Base-by-base conservation (phyloP, 768 basidiomycete genomes). In the Suillus occidentalis region DNA sequence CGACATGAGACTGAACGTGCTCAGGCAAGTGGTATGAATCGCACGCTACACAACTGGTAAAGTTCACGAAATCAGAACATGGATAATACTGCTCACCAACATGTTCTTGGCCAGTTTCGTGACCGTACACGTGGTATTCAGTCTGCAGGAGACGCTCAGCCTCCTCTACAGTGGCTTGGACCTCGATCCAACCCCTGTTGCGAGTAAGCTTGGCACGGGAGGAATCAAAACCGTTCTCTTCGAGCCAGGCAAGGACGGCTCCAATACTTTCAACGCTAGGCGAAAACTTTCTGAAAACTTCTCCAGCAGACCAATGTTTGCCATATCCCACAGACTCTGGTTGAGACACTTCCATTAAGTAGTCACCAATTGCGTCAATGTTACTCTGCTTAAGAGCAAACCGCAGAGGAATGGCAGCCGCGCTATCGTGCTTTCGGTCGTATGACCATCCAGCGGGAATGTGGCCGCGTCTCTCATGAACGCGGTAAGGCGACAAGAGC, bases 261-360 rank as follows among this genome's bases (percentile, higher is more conserved):
- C 75, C 68, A 49, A 85, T 73, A 13, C 82, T 76, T 37, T 82
- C 81, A 12, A 65, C 63, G 28, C 75, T 77, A 20, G 85, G 83
- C 2, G 82, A 73, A 73, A 87, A 87, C 12, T 78, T 76, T 20
- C 78, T 73, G 6, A 80, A 77, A 34, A 86, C 77, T 60, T 82
- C 69, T 2, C 74, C 76, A 5, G 84, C 71, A 6, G 78, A 72
- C 79, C 82, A 84, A 68, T 86, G 85, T 63, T 81, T 73, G 16
- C 84, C 84, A 67, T 85, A 87, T 67, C 75, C 76, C 7, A 76
- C 76, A 1, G 85, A 85, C 28, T 81, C 79, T 4, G 85, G 84
- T 63, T 85, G 80, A 3, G 85, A 81, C 22, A 86, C 81, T 40
- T 79, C 79, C 67, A 79, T 71, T 20, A 87, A 78, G 55, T 81